Conservation (phyloP, 176 grass and related monocot species). For the Typha latifolia region DNA sequence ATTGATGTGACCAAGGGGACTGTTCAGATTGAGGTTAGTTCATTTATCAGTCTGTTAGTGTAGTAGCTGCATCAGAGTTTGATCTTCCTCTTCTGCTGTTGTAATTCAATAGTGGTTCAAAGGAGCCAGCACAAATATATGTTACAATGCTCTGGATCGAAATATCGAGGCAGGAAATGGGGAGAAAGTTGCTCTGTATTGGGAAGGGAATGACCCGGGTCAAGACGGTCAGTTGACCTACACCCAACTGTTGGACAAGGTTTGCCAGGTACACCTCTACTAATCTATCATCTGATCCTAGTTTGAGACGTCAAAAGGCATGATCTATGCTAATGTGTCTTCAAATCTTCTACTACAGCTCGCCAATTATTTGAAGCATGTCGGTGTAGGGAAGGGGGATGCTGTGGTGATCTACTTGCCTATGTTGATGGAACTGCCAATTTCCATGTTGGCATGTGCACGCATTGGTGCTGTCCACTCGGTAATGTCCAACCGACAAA, state of each 20-base stretch:
- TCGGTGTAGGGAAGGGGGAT: conserved; percentile 72
- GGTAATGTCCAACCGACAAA: conserved; percentile 25
- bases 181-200: conserved; percentile 70
- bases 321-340: conserved; percentile 3
- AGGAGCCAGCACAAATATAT: conserved; percentile 84
- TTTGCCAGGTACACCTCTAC: conserved; percentile 83
- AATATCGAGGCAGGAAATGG: conserved; percentile 68
- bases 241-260: conserved; percentile 72
- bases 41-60: neutral
- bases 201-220: conserved; percentile 75
- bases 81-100: neutral
- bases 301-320: neutral
- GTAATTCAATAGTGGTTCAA: conserved; percentile 71
- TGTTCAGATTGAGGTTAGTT: conserved; percentile 62
- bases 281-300: neutral
- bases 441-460: conserved; percentile 90
- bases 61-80: neutral
- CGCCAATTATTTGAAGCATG: conserved; percentile 89
- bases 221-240: conserved; percentile 72
- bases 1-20: conserved; percentile 63
- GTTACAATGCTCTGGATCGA: conserved; percentile 85
- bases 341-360: conserved; percentile 33
- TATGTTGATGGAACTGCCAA: conserved; percentile 93
- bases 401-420: conserved; percentile 90
- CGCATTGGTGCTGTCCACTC: conserved; percentile 95